Conservation (phyloP, 192 early-diverging fungal species). For the Phlyctochytrium planicorne region DNA sequence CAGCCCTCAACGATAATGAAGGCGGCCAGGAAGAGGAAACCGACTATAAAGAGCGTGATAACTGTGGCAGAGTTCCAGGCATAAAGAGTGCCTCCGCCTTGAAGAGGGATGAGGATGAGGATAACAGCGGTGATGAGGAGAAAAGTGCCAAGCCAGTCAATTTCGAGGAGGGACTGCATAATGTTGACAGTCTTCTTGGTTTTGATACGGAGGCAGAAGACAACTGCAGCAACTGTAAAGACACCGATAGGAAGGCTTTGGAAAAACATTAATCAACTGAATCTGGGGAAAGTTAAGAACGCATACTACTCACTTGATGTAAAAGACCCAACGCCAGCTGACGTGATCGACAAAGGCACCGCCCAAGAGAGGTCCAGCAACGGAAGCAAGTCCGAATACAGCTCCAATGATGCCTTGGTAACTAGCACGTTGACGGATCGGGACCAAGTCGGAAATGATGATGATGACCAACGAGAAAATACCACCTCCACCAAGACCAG, state of each 20-base stretch:
- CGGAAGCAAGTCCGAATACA: constrained; percentile 8
- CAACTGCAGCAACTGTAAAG: constrained; percentile 52
- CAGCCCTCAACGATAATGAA: constrained; percentile 59
- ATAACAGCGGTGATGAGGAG: constrained; percentile 20
- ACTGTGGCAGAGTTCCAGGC: constrained; percentile 54
- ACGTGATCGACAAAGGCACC: constrained; percentile 71
- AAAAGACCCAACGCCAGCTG: constrained; percentile 53
- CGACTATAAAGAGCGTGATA: constrained; percentile 63
- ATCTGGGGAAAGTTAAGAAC: constrained; percentile 64
- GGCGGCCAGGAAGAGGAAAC: constrained; percentile 33
- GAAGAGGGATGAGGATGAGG: too few relatives aligned
- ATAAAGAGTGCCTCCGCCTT: constrained; percentile 66
- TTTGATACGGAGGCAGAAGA: constrained; percentile 52
- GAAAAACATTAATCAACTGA: too few relatives aligned
- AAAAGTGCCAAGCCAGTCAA: constrained; percentile 40
- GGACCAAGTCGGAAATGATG: constrained; percentile 22
- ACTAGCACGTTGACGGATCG: constrained; percentile 2
- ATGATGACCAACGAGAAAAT: constrained; percentile 13
- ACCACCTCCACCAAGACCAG: constrained; percentile 17
- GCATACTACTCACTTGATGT: too few relatives aligned
- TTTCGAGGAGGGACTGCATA: constrained; percentile 35
- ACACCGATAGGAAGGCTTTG: constrained; percentile 71
- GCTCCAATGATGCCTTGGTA: constrained; percentile 13
- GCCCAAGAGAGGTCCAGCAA: constrained; percentile 50
- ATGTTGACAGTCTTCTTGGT: constrained; percentile 32